Evolutionary conservation across 805 yeast species (phyloP).

Genomic region (Dipodascopsis uninucleata): DNA sequence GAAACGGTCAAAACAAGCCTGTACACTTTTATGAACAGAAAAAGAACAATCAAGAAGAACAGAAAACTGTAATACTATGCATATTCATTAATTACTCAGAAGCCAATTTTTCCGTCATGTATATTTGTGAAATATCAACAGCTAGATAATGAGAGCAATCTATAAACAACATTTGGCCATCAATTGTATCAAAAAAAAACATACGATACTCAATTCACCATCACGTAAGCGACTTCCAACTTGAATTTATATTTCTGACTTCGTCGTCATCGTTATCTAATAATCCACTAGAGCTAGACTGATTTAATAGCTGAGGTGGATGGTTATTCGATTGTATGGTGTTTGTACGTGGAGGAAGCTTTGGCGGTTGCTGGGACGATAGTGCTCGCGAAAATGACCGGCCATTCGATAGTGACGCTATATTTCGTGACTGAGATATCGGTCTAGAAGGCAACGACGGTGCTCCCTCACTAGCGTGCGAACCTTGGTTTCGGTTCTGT

Average conservation of each 20-base stretch:
- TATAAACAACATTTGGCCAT: no score
- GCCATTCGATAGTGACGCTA: background rate
- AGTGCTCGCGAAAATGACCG: background rate
- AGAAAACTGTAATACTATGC: no score
- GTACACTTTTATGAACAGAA: no score
- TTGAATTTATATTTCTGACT: conserved; percentile 5
- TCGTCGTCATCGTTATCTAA: conserved; percentile 16
- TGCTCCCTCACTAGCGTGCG: conserved; percentile 3
- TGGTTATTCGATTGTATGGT: conserved; percentile 5
- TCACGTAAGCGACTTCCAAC: conserved; percentile 19
- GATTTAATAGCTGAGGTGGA: conserved; percentile 1
- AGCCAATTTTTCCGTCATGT: no score
- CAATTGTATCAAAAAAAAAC: no score
- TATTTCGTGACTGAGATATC: background rate
- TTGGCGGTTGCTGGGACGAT: background rate
- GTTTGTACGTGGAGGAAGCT: background rate
- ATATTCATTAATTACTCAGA: no score
- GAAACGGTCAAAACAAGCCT: no score
- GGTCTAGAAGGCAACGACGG: conserved; percentile 21
- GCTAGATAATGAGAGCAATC: no score
- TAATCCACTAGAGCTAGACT: background rate
- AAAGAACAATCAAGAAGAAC: no score
- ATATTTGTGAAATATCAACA: no score
- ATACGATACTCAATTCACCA: no score
- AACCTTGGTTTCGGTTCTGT: background rate